Percentiles rank a stretch among this genome's conserved stretches.
Evolutionary conservation across 805 yeast genomes (phyloP).

Genomic region (Starmerella kuoi): DNA sequence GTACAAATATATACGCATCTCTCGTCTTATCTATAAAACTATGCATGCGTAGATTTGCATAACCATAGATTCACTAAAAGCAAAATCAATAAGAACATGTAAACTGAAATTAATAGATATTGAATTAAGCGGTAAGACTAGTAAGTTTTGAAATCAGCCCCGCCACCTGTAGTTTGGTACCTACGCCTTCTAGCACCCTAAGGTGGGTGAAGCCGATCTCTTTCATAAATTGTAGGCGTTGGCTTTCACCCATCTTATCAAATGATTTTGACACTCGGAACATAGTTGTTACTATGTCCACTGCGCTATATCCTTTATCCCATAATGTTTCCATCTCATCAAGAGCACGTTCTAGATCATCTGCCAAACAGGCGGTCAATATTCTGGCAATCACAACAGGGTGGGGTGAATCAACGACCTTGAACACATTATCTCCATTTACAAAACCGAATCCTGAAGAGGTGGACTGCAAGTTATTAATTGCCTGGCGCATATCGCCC

Average conservation of each 20-base stretch:
- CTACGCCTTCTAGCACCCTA: conserved; percentile 87
- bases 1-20: too few species aligned
- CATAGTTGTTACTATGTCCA: conserved; percentile 81
- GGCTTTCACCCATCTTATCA: conserved; percentile 52
- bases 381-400: conserved; percentile 70
- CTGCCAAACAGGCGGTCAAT: conserved; percentile 35
- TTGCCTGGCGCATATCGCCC: conserved; percentile 98
- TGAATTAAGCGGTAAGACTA: neutral
- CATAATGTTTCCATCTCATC: conserved; percentile 57
- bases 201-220: conserved; percentile 86
- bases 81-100: too few species aligned
- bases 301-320: conserved; percentile 85
- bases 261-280: conserved; percentile 77
- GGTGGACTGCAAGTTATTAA: conserved; percentile 86
- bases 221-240: conserved; percentile 62
- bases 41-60: too few species aligned
- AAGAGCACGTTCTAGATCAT: conserved; percentile 53
- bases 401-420: conserved; percentile 92
- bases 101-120: too few species aligned
- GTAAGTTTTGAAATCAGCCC: conserved; percentile 57
- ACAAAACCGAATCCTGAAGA: conserved; percentile 88
- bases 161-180: conserved; percentile 72
- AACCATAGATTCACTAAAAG: too few species aligned
- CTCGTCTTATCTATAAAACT: too few species aligned
- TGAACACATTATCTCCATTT: conserved; percentile 85